A percentile compares a stretch with the other conserved stretches of the same genome.
Evolutionary conservation across 1,284 basidiomycete genomes (phyloP).

Genomic region (Trichosporon inkin): DNA sequence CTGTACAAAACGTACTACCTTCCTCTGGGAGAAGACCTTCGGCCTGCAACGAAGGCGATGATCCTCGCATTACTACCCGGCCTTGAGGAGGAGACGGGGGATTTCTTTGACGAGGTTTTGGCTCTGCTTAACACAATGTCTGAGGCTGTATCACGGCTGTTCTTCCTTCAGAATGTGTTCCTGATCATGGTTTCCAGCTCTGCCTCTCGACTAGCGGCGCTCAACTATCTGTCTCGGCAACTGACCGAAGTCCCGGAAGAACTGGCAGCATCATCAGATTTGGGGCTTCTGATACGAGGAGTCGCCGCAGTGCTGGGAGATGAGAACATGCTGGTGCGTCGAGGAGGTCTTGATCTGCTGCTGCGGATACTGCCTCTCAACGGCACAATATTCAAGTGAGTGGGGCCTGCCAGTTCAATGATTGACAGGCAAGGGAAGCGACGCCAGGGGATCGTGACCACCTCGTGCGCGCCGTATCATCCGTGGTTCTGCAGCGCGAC

Average conservation of each 20-base stretch:
- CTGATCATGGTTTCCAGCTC: constrained; percentile 88
- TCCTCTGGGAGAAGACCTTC: constrained; percentile 72
- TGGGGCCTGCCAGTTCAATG: background rate
- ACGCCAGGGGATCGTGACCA: constrained; percentile 62
- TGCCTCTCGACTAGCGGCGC: constrained; percentile 73
- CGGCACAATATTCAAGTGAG: constrained; percentile 61
- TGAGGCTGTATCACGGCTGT: constrained; percentile 71
- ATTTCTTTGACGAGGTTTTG: constrained; percentile 96
- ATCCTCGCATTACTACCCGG: constrained; percentile 90
- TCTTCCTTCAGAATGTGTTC: constrained; percentile 95
- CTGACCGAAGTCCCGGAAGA: constrained; percentile 55
- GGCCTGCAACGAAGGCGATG: constrained; percentile 89
- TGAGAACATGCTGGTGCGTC: constrained; percentile 78
- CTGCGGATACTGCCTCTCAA: constrained; percentile 69
- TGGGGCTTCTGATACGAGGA: constrained; percentile 87
- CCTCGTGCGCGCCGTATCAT: constrained; percentile 70
- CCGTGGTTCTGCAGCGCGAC: constrained; percentile 85
- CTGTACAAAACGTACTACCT: constrained; percentile 88
- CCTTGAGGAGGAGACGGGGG: constrained; percentile 90
- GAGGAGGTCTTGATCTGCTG: constrained; percentile 75
- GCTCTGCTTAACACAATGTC: constrained; percentile 75
- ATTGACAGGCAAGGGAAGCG: constrained; percentile 48
- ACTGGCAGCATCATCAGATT: constrained; percentile 60
- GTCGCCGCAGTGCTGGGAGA: constrained; percentile 85
- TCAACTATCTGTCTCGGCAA: constrained; percentile 79